Evolutionary conservation across 805 yeast species (phyloP).

Genomic region (Wickerhamomyces ciferrii): DNA sequence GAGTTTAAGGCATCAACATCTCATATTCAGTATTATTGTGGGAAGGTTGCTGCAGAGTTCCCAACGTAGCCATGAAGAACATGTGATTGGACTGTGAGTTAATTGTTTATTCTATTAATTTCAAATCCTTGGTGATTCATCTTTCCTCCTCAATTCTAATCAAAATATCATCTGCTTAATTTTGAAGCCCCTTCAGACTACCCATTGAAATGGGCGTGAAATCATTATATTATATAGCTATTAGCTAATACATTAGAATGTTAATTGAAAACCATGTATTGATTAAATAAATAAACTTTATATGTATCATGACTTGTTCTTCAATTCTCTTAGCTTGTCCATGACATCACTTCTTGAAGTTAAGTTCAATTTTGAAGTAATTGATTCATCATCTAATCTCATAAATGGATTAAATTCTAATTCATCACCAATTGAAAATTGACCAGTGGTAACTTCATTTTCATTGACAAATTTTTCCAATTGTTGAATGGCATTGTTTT

Average conservation of each 20-base stretch:
- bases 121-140: too few relatives aligned
- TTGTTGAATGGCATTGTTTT: slow-evolving; percentile 40
- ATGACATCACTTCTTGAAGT: slow-evolving; percentile 51
- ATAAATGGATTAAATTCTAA: slow-evolving; percentile 82
- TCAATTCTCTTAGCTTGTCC: slow-evolving; percentile 70
- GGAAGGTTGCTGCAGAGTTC: slow-evolving; percentile 84
- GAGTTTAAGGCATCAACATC: slow-evolving; percentile 88
- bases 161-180: too few relatives aligned
- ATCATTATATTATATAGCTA: too few relatives aligned
- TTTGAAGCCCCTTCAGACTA: too few relatives aligned
- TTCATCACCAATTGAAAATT: slow-evolving; percentile 82
- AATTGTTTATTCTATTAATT: slow-evolving; percentile 8
- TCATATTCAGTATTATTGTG: slow-evolving; percentile 85
- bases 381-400: slow-evolving; percentile 62
- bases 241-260: too few relatives aligned
- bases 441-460: slow-evolving; percentile 79
- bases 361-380: slow-evolving; percentile 54
- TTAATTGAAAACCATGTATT: too few relatives aligned
- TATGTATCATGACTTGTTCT: slow-evolving; percentile 41
- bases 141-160: too few relatives aligned
- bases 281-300: too few relatives aligned
- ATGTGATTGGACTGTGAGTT: slow-evolving; percentile 74
- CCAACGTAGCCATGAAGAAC: slow-evolving; percentile 97
- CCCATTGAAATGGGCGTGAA: too few relatives aligned
- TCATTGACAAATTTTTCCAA: slow-evolving; percentile 45